These are phyloP conservation scores for Xerocomellus amylosporus DNA, from an alignment of 768 basidiomycete genomes.

Conservation along the genomic window DNA sequence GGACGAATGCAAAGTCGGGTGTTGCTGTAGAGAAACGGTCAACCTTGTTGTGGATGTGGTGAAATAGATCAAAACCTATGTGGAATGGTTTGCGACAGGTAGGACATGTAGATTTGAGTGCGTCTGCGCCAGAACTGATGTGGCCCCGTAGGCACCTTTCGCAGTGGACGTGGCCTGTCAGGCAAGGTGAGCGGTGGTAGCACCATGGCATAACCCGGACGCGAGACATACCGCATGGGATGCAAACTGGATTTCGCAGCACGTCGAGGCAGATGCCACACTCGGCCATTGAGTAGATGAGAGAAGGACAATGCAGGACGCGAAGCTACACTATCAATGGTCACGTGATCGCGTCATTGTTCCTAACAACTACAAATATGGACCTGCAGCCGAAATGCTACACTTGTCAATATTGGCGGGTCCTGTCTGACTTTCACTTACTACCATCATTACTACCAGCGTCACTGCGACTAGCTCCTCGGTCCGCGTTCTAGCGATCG, in stretches of 20 bases:
- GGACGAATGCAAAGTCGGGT: slow-evolving; percentile 48
- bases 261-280: slow-evolving; percentile 63
- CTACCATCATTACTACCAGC: slow-evolving; percentile 9
- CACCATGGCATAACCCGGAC: neutral
- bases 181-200: slow-evolving; percentile 3
- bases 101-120: slow-evolving; percentile 51
- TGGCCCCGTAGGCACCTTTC: slow-evolving; percentile 50
- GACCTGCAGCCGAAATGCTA: slow-evolving; percentile 1
- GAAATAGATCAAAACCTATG: slow-evolving; percentile 43
- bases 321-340: neutral
- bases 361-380: slow-evolving; percentile 25
- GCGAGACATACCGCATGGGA: slow-evolving; percentile 57
- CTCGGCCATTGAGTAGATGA: slow-evolving; percentile 39
- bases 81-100: slow-evolving; percentile 54
- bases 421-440: neutral
- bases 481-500: slow-evolving; percentile 5
- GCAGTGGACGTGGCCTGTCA: slow-evolving; percentile 64
- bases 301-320: neutral
- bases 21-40: slow-evolving; percentile 35
- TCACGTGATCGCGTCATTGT: slow-evolving; percentile 30
- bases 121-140: slow-evolving; percentile 28
- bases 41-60: neutral
- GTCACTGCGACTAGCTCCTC: slow-evolving; percentile 7
- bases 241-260: slow-evolving; percentile 51
- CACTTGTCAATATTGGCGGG: slow-evolving; percentile 3